Evolutionary conservation across 129 eudicot species (phyloP), one percentile per base, ranked within the genome.

Genomic region (Artemisia tridentata): DNA sequence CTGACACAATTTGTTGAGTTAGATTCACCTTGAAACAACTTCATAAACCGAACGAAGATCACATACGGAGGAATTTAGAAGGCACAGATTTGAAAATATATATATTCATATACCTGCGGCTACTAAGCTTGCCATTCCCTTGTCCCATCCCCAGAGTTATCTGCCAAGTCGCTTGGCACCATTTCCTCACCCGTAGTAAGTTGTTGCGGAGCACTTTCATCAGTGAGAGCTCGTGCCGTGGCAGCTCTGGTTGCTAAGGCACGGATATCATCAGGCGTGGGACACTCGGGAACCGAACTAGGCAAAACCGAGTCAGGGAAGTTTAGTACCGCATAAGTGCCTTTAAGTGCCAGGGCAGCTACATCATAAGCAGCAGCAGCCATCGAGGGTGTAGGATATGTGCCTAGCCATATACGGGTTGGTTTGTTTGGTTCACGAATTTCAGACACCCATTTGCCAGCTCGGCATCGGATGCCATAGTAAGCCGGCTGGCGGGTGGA

Each of bases 341-440:
- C 45, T 38, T 38, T 38, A 38, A 0, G 84, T 89, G 96, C 92
- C 46, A 88, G 57, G 0, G 92, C 84, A 4, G 96, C 96, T 48
- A 84, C 96, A 38, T 88, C 96, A 27, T 88, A 84, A 3, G 96
- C 96, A 0, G 85, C 91, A 2, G 45, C 92, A 0, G 96, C 96
- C 84, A 86, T 84, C 71, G 86, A 91, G 7, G 96, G 87, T 0
- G 88, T 85, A 9, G 87, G 79, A 58, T 71, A 88, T 0, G 96
- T 88, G 0, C 96, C 96, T 1, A 88, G 88, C 96, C 96, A 88
- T 11, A 88, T 88, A 7, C 96, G 84, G 0, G 56, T 86, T 1
- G 86, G 66, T 47, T 79, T 79, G 17, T 82, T 89, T 38, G 45
- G 45, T 7, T 38, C 45, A 1, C 45, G 45, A 38, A 38, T 38